Base-by-base conservation (phyloP, 2,329 filamentous ascomycete genomes). In the Pseudopyrenochaeta lycopersici region DNA sequence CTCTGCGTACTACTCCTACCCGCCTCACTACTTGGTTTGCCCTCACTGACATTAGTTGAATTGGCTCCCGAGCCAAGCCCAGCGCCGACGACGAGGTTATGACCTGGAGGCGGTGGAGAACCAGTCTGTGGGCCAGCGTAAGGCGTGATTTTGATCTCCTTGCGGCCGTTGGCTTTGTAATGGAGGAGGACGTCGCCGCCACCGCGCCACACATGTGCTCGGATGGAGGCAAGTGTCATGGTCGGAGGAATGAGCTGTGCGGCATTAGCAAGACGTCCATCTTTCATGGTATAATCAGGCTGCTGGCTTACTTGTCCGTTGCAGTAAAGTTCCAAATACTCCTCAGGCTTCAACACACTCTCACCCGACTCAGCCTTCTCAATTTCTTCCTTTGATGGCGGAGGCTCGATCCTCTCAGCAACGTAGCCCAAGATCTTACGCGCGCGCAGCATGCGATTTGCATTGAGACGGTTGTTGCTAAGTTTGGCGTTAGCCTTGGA, bases 371-470 rank as follows among this genome's bases (percentile, higher is more conserved):
- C 58, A 15, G 50, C 47, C 30, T 30, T 81, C 46, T 86, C 80
- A 9, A 83, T 79, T 44, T 88, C 84, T 3, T 82, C 79, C 46
- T 87, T 82, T 44, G 87, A 82, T 0, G 84, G 79, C n/a, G 83
- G 76, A 3, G 82, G 82, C 65, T 98, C 94, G 52, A 99, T 94
- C 49, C 93, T 85, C 76, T 99, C 95, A 1, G 92, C 91, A 15
- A 99, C 87, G 68, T 99, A 99, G 0, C 88, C 87, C 52, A 98
- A 79, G 18, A 99, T 95, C 81, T 99, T 99, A 79, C 92, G 94
- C 3, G 96, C 92, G 41, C 95, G 86, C 45, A 99, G 82, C 95
- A 99, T 98, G 49, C 94, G 87, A 71, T 98, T 99, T 10, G 95
- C 95, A 73, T 98, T 99, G 46, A 99, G 83, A 20, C 95, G 88